Evolutionary conservation across 2,329 filamentous ascomycete genomes (phyloP).

Genomic region (Alternaria postmessia): DNA sequence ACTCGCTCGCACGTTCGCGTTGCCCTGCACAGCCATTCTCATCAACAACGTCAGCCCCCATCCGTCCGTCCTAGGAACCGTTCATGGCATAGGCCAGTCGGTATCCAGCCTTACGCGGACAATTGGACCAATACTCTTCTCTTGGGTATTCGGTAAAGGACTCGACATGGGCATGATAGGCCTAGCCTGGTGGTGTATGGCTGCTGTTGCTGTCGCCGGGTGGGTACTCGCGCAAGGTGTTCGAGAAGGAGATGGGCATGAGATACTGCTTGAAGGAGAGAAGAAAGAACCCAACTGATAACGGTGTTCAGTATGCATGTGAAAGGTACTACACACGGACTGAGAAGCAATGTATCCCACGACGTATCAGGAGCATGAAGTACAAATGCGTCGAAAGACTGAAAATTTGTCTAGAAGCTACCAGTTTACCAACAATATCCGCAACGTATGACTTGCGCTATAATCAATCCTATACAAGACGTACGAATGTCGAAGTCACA

Average conservation of each 20-base stretch:
- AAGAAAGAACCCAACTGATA: background rate
- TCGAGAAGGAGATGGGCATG: slow-evolving; percentile 69
- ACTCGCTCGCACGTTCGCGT: slow-evolving; percentile 58
- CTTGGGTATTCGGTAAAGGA: slow-evolving; percentile 67
- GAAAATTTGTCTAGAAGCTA: background rate
- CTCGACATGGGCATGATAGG: slow-evolving; percentile 66
- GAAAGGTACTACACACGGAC: background rate
- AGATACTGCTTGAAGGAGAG: slow-evolving; percentile 67
- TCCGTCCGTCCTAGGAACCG: slow-evolving; percentile 62
- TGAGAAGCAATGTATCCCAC: background rate
- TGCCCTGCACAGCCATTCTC: slow-evolving; percentile 66
- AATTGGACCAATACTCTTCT: slow-evolving; percentile 67
- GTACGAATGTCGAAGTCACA: background rate
- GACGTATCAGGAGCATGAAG: background rate
- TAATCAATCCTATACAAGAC: background rate
- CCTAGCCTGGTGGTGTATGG: slow-evolving; percentile 66
- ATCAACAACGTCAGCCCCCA: slow-evolving; percentile 61
- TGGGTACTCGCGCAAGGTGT: slow-evolving; percentile 64
- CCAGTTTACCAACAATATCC: background rate
- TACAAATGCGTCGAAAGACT: background rate
- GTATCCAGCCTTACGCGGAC: slow-evolving; percentile 67
- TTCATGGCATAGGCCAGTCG: slow-evolving; percentile 68
- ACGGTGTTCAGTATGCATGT: fast-evolving
- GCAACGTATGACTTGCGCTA: background rate
- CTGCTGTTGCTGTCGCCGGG: slow-evolving; percentile 59